A percentile compares a stretch with the other conserved stretches of the same genome.
Evolutionary conservation across 805 yeast genomes (phyloP).

Genomic region (Saccharomycopsis guyanensis): DNA sequence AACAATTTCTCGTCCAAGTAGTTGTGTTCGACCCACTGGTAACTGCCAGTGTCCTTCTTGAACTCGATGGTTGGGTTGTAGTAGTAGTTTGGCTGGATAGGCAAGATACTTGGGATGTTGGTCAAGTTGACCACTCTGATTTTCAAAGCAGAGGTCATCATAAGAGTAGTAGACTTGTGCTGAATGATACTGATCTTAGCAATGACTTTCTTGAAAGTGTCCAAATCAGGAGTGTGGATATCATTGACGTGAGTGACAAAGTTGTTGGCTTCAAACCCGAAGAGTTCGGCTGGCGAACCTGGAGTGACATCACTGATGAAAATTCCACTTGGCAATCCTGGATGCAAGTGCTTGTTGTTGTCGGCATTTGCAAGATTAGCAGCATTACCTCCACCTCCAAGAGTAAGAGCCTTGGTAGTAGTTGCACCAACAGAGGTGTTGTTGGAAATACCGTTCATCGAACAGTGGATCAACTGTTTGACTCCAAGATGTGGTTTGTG

Average conservation of each 20-base stretch:
- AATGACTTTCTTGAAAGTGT: constrained; percentile 21
- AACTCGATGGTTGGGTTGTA: constrained; percentile 51
- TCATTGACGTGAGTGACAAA: constrained; percentile 22
- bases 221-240: constrained; percentile 22
- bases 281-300: constrained; percentile 21
- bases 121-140: constrained; percentile 21
- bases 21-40: constrained; percentile 45
- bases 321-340: constrained; percentile 21
- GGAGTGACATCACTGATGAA: constrained; percentile 21
- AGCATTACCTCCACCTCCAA: constrained; percentile 10
- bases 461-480: constrained; percentile 21
- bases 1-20: constrained; percentile 22
- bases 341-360: constrained; percentile 20
- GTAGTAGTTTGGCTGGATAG: constrained; percentile 22
- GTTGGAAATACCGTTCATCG: constrained; percentile 20
- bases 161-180: constrained; percentile 20
- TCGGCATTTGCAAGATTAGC: constrained; percentile 11
- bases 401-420: constrained; percentile 19
- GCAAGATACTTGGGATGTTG: constrained; percentile 19
- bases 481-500: constrained; percentile 21
- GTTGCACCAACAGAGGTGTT: constrained; percentile 21
- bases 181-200: constrained; percentile 22
- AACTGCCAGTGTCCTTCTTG: constrained; percentile 37
- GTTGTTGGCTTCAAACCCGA: constrained; percentile 19
- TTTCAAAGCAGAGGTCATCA: constrained; percentile 23